Conservation (phyloP, 2,329 filamentous ascomycete species). For the Ilyonectria mors-panacis region DNA sequence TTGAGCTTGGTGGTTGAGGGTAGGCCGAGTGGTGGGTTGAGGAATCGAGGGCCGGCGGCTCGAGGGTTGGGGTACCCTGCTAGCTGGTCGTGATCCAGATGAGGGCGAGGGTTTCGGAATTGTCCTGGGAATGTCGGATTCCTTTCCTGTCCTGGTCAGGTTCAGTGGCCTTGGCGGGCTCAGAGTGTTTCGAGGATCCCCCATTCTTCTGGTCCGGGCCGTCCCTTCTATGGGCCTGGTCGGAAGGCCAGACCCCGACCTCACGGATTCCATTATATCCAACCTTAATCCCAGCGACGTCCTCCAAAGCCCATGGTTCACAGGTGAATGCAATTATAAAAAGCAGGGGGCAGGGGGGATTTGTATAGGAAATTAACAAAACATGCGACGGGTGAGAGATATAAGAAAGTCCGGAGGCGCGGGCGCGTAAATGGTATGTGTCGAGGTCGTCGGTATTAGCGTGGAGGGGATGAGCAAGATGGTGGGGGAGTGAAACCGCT, state of each 20-base stretch:
- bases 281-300: slow-evolving; percentile 43
- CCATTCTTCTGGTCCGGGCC: slow-evolving; percentile 47
- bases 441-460: slow-evolving; percentile 49
- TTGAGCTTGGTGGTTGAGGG: slow-evolving; percentile 59
- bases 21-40: slow-evolving; percentile 40
- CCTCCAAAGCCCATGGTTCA: slow-evolving; percentile 42
- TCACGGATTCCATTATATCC: slow-evolving; percentile 61
- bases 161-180: slow-evolving; percentile 44
- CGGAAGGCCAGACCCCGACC: slow-evolving; percentile 58
- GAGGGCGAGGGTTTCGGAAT: slow-evolving; percentile 35
- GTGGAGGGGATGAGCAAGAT: slow-evolving; percentile 40
- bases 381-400: slow-evolving; percentile 26
- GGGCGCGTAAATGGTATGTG: slow-evolving; percentile 40
- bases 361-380: slow-evolving; percentile 23
- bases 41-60: slow-evolving; percentile 45
- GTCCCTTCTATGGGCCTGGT: slow-evolving; percentile 56
- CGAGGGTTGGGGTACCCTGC: slow-evolving; percentile 44
- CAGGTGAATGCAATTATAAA: slow-evolving; percentile 5
- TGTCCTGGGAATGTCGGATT: slow-evolving; percentile 38
- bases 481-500: slow-evolving; percentile 45
- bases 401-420: slow-evolving; percentile 35
- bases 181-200: slow-evolving; percentile 39
- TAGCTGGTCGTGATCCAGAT: slow-evolving; percentile 35
- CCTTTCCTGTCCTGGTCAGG: slow-evolving; percentile 40
- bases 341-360: slow-evolving; percentile 11